Percentiles rank a stretch among this genome's conserved stretches.
phyloP scores from a whole-genome alignment of 1,139 yeast genomes.

The Candida pseudoviswanathii region DNA sequence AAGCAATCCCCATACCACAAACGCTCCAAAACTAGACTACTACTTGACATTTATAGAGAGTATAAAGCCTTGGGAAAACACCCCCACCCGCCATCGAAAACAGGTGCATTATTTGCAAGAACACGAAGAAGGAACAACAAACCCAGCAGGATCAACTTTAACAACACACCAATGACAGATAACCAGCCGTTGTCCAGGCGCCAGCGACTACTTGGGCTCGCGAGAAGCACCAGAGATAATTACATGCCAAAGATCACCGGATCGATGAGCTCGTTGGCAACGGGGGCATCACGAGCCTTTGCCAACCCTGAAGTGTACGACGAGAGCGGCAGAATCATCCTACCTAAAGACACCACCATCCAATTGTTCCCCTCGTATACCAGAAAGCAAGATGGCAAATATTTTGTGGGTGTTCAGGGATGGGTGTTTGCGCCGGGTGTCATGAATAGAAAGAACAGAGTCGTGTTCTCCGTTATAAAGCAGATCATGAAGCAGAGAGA shows the following conservation, averaged over 20 bases:
- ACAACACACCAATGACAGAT: background rate
- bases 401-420: slow-evolving; percentile 70
- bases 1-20: slow-evolving; percentile 2
- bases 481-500: slow-evolving; percentile 54
- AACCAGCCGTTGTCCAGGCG: slow-evolving; percentile 25
- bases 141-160: background rate
- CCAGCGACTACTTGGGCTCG: slow-evolving; percentile 47
- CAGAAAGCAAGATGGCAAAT: slow-evolving; percentile 36
- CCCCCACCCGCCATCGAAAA: slow-evolving; percentile 17
- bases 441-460: slow-evolving; percentile 67
- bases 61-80: slow-evolving; percentile 24
- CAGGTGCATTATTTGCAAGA: slow-evolving; percentile 10
- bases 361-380: slow-evolving; percentile 68
- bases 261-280: slow-evolving; percentile 51
- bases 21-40: slow-evolving; percentile 19
- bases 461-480: slow-evolving; percentile 68
- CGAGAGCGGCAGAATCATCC: slow-evolving; percentile 32
- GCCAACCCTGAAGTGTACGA: slow-evolving; percentile 32
- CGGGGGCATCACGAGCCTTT: slow-evolving; percentile 46
- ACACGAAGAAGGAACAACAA: slow-evolving; percentile 3
- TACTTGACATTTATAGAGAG: slow-evolving; percentile 27
- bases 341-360: slow-evolving; percentile 42
- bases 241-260: slow-evolving; percentile 56
- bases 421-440: slow-evolving; percentile 73
- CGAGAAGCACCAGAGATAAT: slow-evolving; percentile 57